phyloP scores from a whole-genome alignment of 78 protist genomes.

The Bodo saltans region DNA sequence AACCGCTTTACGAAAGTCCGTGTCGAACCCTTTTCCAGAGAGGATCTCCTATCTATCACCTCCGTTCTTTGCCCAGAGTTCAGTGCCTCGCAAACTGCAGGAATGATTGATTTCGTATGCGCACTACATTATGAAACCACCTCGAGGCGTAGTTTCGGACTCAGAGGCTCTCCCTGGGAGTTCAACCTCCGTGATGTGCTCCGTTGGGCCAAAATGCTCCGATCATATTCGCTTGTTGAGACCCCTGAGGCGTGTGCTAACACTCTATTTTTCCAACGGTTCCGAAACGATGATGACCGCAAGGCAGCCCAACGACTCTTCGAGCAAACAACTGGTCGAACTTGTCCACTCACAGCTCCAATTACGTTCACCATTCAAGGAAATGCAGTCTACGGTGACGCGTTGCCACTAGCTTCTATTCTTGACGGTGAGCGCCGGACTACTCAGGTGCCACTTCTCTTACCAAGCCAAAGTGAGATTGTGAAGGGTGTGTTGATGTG shows the following conservation, averaged over 20 bases:
- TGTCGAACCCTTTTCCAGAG: constrained; percentile 57
- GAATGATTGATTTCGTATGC: constrained; percentile 58
- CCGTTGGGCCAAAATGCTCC: constrained; percentile 85
- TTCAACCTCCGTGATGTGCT: constrained; percentile 96
- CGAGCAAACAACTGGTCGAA: too few species aligned
- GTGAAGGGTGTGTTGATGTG: constrained; percentile 52
- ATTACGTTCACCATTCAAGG: too few species aligned
- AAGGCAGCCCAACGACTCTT: too few species aligned
- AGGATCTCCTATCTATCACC: constrained; percentile 68
- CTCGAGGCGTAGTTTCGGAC: constrained; percentile 48
- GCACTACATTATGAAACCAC: constrained; percentile 47
- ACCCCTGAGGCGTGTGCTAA: constrained; percentile 52
- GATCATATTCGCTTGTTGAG: not conserved
- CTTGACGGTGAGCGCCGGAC: too few species aligned
- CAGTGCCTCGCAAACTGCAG: not conserved
- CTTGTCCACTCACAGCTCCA: too few species aligned
- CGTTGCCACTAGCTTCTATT: too few species aligned
- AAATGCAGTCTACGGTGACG: too few species aligned
- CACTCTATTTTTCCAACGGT: constrained; percentile 72
- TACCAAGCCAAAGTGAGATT: not conserved
- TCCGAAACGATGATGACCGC: constrained; percentile 78
- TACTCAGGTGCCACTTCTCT: constrained; percentile 1
- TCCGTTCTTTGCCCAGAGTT: constrained; percentile 48
- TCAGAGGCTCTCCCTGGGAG: constrained; percentile 96
- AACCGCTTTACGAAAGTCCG: constrained; percentile 92